phyloP scores from a whole-genome alignment of 2,329 filamentous ascomycete genomes.

The Sphaerulina musiva region DNA sequence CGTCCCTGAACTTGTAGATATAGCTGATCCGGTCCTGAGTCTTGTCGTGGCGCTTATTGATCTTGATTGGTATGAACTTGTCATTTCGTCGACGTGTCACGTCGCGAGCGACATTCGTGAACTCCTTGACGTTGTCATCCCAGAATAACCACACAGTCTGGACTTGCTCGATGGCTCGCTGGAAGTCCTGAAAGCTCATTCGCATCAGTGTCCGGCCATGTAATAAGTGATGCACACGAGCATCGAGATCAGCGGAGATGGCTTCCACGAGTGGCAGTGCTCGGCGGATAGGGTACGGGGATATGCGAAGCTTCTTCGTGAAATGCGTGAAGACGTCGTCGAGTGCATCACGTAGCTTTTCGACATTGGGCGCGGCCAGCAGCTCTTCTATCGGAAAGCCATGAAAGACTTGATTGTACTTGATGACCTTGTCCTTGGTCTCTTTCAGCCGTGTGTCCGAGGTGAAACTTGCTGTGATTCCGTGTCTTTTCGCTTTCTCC shows the following conservation, averaged over 20 bases:
- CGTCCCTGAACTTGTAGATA: constrained; percentile 87
- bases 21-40: constrained; percentile 89
- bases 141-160: constrained; percentile 83
- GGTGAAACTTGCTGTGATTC: constrained; percentile 92
- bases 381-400: constrained; percentile 96
- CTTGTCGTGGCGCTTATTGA: constrained; percentile 76
- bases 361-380: constrained; percentile 79
- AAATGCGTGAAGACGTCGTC: constrained; percentile 86
- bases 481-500: constrained; percentile 94
- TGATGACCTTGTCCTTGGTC: constrained; percentile 90
- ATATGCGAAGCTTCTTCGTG: constrained; percentile 96
- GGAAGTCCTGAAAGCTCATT: constrained; percentile 85
- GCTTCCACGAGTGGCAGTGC: constrained; percentile 92
- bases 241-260: constrained; percentile 87
- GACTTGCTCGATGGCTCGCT: constrained; percentile 72
- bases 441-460: constrained; percentile 95
- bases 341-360: constrained; percentile 83
- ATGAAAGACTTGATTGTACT: constrained; percentile 98
- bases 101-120: constrained; percentile 94
- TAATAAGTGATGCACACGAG: constrained; percentile 75
- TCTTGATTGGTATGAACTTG: constrained; percentile 98
- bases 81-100: constrained; percentile 89
- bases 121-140: constrained; percentile 96
- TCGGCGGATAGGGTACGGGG: constrained; percentile 86
- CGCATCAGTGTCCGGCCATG: constrained; percentile 85